Percentiles rank a stretch among this genome's conserved stretches.
These are phyloP conservation scores for Pythium rishiriense DNA, from an alignment of 352 stramenopile genomes.

Conservation along the genomic window DNA sequence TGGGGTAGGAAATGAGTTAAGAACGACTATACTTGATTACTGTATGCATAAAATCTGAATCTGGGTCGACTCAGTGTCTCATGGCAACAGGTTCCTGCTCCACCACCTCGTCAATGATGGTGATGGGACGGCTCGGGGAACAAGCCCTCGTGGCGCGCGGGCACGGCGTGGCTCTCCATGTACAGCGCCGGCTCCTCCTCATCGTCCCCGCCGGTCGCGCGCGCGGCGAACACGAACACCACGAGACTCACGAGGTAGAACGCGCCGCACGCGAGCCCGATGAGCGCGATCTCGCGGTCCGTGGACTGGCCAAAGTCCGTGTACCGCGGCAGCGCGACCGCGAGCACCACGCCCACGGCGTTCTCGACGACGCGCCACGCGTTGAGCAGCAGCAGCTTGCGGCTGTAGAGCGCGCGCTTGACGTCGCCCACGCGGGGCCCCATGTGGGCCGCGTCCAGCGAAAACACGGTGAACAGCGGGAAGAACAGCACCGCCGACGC, in stretches of 20 bases:
- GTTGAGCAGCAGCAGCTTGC: slow-evolving; percentile 44
- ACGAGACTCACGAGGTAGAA: slow-evolving; percentile 35
- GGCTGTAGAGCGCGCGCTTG: slow-evolving; percentile 34
- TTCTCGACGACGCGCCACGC: slow-evolving; percentile 64
- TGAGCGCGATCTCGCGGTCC: slow-evolving; percentile 36
- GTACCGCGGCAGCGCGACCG: slow-evolving; percentile 47
- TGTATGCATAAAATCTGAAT: slow-evolving; percentile 3
- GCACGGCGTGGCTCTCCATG: slow-evolving; percentile 6
- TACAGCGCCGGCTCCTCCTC: slow-evolving; percentile 28
- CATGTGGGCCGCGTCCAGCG: slow-evolving; percentile 52
- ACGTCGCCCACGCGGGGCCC: slow-evolving; percentile 34
- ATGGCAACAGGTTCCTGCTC: neutral
- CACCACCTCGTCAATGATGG: neutral
- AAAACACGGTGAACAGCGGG: slow-evolving; percentile 66
- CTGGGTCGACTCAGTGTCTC: too few species aligned
- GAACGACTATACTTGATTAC: slow-evolving; percentile 12
- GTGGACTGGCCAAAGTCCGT: slow-evolving; percentile 56
- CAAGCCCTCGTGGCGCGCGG: neutral
- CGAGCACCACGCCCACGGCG: slow-evolving; percentile 39
- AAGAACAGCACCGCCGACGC: slow-evolving; percentile 58
- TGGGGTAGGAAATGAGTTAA: slow-evolving; percentile 2
- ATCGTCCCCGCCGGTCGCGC: slow-evolving; percentile 1
- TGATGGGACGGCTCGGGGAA: neutral
- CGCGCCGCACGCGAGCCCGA: slow-evolving; percentile 38
- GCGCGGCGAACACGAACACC: slow-evolving; percentile 33